Evolutionary conservation across 1,139 yeast genomes (phyloP).

Genomic region (Yamadazyma epiphylla): DNA sequence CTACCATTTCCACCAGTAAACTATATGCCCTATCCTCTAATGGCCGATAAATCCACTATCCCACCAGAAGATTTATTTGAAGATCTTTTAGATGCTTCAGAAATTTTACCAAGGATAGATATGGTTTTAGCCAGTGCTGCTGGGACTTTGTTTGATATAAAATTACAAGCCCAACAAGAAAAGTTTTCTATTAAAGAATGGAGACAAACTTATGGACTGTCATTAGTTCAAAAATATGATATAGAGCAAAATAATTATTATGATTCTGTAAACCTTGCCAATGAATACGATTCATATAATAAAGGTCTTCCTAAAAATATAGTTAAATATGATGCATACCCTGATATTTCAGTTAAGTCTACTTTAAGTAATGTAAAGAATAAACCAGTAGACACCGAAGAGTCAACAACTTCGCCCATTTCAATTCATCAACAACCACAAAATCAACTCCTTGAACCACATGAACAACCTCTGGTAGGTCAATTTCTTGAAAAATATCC

Average conservation of each 20-base stretch:
- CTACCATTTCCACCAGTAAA: slow-evolving; percentile 48
- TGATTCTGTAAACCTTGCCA: slow-evolving; percentile 4
- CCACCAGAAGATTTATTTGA: slow-evolving; percentile 37
- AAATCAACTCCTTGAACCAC: not conserved
- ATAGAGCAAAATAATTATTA: slow-evolving; percentile 11
- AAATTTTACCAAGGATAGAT: slow-evolving; percentile 36
- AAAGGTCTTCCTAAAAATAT: slow-evolving; percentile 1
- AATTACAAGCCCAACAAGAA: slow-evolving; percentile 31
- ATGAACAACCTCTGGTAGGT: slow-evolving; percentile 14
- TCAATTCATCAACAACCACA: not conserved
- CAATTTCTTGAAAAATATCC: slow-evolving; percentile 21
- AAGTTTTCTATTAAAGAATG: slow-evolving; percentile 22
- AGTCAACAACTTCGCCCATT: not conserved
- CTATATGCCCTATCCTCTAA: slow-evolving; percentile 46
- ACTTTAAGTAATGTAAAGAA: slow-evolving; percentile 12
- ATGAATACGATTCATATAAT: slow-evolving; percentile 3
- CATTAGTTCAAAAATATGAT: slow-evolving; percentile 4
- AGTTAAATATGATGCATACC: slow-evolving; percentile 6
- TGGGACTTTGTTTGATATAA: slow-evolving; percentile 39
- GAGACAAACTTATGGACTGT: not conserved
- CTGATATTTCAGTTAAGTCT: slow-evolving; percentile 6
- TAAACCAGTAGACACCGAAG: slow-evolving; percentile 2
- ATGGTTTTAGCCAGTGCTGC: slow-evolving; percentile 52
- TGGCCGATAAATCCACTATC: slow-evolving; percentile 32
- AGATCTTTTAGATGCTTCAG: slow-evolving; percentile 35